Conservation (phyloP, 1,139 yeast species). For the Arxiozyma bovina region DNA sequence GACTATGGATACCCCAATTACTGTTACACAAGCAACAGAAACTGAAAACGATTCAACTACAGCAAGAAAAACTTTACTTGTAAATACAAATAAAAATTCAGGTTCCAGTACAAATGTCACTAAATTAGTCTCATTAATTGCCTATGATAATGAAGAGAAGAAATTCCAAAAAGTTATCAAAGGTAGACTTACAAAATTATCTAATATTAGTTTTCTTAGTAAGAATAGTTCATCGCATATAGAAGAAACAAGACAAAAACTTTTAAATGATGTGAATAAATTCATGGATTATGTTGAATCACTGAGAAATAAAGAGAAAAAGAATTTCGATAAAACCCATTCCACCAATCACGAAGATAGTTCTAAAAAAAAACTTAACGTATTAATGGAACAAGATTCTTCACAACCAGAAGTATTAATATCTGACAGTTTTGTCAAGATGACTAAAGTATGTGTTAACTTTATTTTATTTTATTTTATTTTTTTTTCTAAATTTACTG, state of each 20-base stretch:
- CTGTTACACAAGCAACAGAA: background rate
- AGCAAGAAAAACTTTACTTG: too few species aligned
- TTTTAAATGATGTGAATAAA: background rate
- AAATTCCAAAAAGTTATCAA: background rate
- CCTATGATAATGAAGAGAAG: background rate
- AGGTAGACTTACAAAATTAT: background rate
- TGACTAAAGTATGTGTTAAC: constrained; percentile 9
- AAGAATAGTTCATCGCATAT: background rate
- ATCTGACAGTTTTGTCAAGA: constrained; percentile 10
- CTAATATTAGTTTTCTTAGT: background rate
- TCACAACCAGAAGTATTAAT: constrained; percentile 3
- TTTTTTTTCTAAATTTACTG: background rate
- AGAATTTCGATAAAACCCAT: background rate
- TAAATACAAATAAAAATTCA: background rate
- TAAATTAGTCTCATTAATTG: background rate
- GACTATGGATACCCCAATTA: background rate
- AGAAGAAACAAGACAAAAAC: background rate
- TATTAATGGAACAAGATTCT: background rate
- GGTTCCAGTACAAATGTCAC: background rate
- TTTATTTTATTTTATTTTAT: too few species aligned
- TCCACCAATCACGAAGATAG: background rate
- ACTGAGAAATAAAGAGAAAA: background rate
- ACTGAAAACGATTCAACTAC: background rate
- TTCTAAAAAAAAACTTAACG: background rate
- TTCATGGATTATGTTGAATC: background rate